A percentile compares a stretch with the other conserved stretches of the same genome.
Conservation (phyloP, 176 grass and related monocot species). For the Miscanthus lutarioriparius region DNA sequence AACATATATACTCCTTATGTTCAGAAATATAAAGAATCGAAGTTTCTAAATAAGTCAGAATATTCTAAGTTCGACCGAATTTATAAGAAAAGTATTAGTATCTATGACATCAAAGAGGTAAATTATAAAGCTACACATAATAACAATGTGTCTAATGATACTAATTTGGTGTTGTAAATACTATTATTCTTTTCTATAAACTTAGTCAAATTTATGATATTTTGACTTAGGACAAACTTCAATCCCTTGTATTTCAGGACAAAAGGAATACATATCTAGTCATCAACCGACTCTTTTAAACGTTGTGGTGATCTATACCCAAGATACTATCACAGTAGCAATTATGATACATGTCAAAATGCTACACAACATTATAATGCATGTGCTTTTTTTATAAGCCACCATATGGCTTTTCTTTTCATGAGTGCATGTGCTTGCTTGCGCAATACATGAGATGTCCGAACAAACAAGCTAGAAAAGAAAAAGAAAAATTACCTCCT, state of each 20-base stretch:
- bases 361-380: constrained; percentile 35
- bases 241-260: background rate
- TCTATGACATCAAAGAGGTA: background rate
- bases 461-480: background rate
- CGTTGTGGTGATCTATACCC: constrained; percentile 7
- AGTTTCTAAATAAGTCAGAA: background rate
- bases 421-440: constrained; percentile 47
- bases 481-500: constrained; percentile 3
- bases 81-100: background rate
- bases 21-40: background rate
- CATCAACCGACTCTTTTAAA: constrained; percentile 31
- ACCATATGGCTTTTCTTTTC: constrained; percentile 13
- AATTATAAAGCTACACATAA: too few species aligned
- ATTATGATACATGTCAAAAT: constrained; percentile 56
- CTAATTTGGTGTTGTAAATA: too few species aligned
- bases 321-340: constrained; percentile 48
- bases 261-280: background rate
- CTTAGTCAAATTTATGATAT: background rate
- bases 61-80: background rate
- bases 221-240: background rate
- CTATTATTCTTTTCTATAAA: background rate
- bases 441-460: constrained; percentile 33
- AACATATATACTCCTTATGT: background rate
- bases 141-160: background rate
- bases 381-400: constrained; percentile 3